Conservation (phyloP, 1,284 basidiomycete species). For the Heterobasidion parviporum region DNA sequence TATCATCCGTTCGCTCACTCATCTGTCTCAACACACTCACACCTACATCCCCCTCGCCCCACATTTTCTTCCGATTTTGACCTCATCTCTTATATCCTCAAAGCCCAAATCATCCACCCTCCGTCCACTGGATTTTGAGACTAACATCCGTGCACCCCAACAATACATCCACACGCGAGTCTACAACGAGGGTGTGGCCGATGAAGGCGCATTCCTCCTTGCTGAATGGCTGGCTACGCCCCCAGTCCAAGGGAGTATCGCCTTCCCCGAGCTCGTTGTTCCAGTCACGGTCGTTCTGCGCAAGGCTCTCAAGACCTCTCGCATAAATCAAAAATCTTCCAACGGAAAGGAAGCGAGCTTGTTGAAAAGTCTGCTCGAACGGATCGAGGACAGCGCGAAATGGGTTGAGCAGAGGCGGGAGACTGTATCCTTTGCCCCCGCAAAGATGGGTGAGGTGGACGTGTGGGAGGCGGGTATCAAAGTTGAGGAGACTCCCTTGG, state of each 20-base stretch:
- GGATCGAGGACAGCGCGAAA: slow-evolving; percentile 74
- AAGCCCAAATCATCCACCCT: slow-evolving; percentile 85
- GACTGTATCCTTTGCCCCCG: slow-evolving; percentile 67
- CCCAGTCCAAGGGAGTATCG: slow-evolving; percentile 71
- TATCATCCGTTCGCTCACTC: slow-evolving; percentile 63
- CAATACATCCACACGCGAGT: slow-evolving; percentile 87
- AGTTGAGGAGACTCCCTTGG: slow-evolving; percentile 69
- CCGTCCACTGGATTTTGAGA: slow-evolving; percentile 84
- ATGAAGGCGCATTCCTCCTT: slow-evolving; percentile 76
- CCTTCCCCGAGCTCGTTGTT: slow-evolving; percentile 91
- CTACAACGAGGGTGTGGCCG: slow-evolving; percentile 77
- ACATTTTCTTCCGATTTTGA: slow-evolving; percentile 82
- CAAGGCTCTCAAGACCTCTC: slow-evolving; percentile 55
- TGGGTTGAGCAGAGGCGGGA: slow-evolving; percentile 71
- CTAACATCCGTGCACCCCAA: slow-evolving; percentile 80
- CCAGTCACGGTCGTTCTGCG: slow-evolving; percentile 72
- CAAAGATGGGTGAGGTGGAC: slow-evolving; percentile 58
- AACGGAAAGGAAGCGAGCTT: slow-evolving; percentile 45
- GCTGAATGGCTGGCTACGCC: slow-evolving; percentile 70
- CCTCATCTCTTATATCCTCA: slow-evolving; percentile 64
- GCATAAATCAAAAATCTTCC: slow-evolving; percentile 19
- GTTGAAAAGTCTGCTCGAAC: slow-evolving; percentile 75
- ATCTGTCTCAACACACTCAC: slow-evolving; percentile 69
- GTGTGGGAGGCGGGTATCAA: slow-evolving; percentile 62
- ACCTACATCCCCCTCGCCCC: slow-evolving; percentile 89